phyloP scores from a whole-genome alignment of 192 early-diverging fungal genomes.

The Mortierella antarctica region DNA sequence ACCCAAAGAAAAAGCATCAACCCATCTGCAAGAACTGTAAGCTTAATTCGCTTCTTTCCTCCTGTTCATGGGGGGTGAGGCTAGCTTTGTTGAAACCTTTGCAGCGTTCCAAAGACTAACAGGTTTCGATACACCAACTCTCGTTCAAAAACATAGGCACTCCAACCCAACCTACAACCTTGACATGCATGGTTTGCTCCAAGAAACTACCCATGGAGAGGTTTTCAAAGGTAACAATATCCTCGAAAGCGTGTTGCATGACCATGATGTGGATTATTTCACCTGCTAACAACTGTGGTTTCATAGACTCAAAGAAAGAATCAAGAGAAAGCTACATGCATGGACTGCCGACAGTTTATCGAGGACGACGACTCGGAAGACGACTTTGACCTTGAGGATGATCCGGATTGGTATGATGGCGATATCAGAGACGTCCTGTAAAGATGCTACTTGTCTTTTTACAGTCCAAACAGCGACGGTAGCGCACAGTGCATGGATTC shows the following conservation, averaged over 20 bases:
- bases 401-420: constrained; percentile 26
- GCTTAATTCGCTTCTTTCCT: neutral
- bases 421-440: constrained; percentile 43
- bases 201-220: neutral
- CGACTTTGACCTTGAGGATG: constrained; percentile 31
- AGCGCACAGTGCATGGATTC: neutral
- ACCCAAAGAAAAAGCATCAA: constrained; percentile 23
- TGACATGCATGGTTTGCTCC: constrained; percentile 1
- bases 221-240: constrained; percentile 2
- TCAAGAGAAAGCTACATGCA: constrained; percentile 35
- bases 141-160: neutral
- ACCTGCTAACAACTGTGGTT: neutral
- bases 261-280: neutral
- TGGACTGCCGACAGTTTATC: constrained; percentile 32
- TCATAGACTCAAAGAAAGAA: constrained; percentile 28
- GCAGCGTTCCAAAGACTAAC: too few relatives aligned
- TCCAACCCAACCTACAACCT: constrained; percentile 3
- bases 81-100: too few relatives aligned
- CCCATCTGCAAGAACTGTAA: constrained; percentile 45
- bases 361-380: constrained; percentile 40
- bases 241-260: neutral
- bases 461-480: neutral
- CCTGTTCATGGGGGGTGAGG: neutral
- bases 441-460: neutral
- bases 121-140: too few relatives aligned